Evolutionary conservation across 208 protist genomes (phyloP), one percentile per base, ranked within the genome.

Genomic region (Leishmania tarentolae): DNA sequence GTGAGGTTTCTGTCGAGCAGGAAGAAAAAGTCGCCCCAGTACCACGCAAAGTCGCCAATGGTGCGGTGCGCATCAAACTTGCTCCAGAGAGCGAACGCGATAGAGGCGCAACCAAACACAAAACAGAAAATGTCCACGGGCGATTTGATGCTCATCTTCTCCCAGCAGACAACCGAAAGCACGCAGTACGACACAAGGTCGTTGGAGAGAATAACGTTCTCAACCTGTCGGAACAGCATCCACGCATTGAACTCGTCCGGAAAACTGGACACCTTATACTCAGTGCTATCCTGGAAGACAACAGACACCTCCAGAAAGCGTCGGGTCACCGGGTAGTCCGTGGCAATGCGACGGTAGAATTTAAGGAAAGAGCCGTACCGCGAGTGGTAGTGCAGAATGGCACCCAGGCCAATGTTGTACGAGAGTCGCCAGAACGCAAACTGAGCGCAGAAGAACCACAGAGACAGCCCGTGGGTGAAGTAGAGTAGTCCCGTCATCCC

Each of bases 21-120:
- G 80, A 99, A 99, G 92, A 99, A 99, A 86, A 98, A 99, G 88
- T 99, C 98, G 35, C 97, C 97, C 97, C 98, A 99, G 85, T 99
- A 99, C 97, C 98, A 99, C 15, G 97, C 97, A 82, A 96, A 99
- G 83, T 99, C 97, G 57, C 97, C 96, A 63, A 99, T 93, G 52
- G 99, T 95, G 76, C 97, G 94, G 83, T 98, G 97, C n/a, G 98
- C 97, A 84, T 99, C 97, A 0, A 92, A 82, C 86, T 99, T 99
- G 66, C 97, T 91, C 94, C 94, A 99, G 71, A 98, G 87, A 35
- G 95, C 97, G 83, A 99, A 98, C 4, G 81, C 78, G 75, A 95
- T 92, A 9, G 98, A 91, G 19, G 76, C 77, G 35, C 80, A 37
- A 50, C 95, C 97, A 21, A 98, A 47, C 17, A 94, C 46, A 79